These are phyloP conservation scores for Dentipellis sp. DNA, from an alignment of 768 basidiomycete genomes.

Conservation along the genomic window DNA sequence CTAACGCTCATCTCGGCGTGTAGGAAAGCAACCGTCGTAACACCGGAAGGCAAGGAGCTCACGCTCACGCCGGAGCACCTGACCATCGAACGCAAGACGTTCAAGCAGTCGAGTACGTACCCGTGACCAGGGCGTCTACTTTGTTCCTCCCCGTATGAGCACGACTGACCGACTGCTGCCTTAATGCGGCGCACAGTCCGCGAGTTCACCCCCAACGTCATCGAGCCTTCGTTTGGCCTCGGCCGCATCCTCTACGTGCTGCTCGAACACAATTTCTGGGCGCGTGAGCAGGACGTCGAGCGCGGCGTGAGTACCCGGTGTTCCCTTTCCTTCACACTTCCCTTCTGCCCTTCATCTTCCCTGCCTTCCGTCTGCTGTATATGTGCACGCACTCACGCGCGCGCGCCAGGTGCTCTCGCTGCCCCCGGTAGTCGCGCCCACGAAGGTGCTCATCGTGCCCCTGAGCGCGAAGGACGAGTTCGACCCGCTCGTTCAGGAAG, in stretches of 20 bases:
- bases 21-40: slow-evolving; percentile 33
- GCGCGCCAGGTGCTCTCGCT: slow-evolving; percentile 72
- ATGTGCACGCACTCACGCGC: neutral
- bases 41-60: slow-evolving; percentile 58
- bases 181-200: slow-evolving; percentile 47
- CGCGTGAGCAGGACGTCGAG: slow-evolving; percentile 83
- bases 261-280: slow-evolving; percentile 95
- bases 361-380: neutral
- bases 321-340: neutral
- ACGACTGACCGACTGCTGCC: slow-evolving; percentile 13
- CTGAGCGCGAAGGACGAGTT: slow-evolving; percentile 82
- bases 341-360: slow-evolving; percentile 10
- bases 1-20: slow-evolving; percentile 28
- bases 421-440: slow-evolving; percentile 84
- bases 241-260: slow-evolving; percentile 92
- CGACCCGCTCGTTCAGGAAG: slow-evolving; percentile 73
- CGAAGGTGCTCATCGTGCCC: slow-evolving; percentile 94
- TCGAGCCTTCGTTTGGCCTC: slow-evolving; percentile 96
- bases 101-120: slow-evolving; percentile 75
- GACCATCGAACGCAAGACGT: slow-evolving; percentile 72
- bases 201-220: slow-evolving; percentile 95
- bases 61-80: slow-evolving; percentile 64
- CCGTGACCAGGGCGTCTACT: neutral
- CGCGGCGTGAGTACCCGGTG: slow-evolving; percentile 58
- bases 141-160: neutral